Conservation (phyloP, 2,329 filamentous ascomycete genomes). For the Stylonectria norvegica region DNA sequence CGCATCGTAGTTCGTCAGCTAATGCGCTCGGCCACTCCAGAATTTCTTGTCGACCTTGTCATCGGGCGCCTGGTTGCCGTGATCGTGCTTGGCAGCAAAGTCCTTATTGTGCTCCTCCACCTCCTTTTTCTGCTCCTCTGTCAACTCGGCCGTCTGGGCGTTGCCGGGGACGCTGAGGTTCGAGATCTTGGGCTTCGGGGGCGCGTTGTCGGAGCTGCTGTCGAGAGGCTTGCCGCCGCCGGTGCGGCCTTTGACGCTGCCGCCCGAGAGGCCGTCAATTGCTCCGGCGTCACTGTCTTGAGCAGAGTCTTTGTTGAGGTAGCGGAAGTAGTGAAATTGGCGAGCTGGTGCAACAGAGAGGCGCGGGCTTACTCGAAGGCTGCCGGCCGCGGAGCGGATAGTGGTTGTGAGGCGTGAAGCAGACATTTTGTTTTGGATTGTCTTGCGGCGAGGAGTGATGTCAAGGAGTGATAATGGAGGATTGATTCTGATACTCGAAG, state of each 20-base stretch:
- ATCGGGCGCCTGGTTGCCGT: conserved; percentile 35
- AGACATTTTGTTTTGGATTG: background rate
- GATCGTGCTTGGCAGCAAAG: conserved; percentile 54
- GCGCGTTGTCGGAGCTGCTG: conserved; percentile 32
- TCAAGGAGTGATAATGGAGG: background rate
- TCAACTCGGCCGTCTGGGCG: conserved; percentile 32
- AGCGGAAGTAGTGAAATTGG: conserved; percentile 12
- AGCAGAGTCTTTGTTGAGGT: conserved; percentile 4
- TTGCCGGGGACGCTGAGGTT: conserved; percentile 44
- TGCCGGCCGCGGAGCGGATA: background rate
- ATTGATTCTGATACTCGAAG: background rate
- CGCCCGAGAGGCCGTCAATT: conserved; percentile 29
- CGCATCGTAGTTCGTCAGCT: too few relatives aligned
- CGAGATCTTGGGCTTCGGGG: conserved; percentile 49
- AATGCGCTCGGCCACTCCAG: conserved; percentile 36
- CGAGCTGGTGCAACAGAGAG: background rate
- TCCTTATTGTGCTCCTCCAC: conserved; percentile 58
- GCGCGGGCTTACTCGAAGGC: background rate
- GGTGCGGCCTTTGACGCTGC: conserved; percentile 34
- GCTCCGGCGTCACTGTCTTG: conserved; percentile 1
- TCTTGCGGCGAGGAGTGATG: background rate
- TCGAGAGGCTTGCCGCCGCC: conserved; percentile 38
- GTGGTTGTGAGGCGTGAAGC: background rate
- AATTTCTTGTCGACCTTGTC: conserved; percentile 56
- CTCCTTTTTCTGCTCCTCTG: conserved; percentile 51